Evolutionary conservation across 108 stramenopile species (phyloP).

Genomic region (Pseudonitzschia multistriata): DNA sequence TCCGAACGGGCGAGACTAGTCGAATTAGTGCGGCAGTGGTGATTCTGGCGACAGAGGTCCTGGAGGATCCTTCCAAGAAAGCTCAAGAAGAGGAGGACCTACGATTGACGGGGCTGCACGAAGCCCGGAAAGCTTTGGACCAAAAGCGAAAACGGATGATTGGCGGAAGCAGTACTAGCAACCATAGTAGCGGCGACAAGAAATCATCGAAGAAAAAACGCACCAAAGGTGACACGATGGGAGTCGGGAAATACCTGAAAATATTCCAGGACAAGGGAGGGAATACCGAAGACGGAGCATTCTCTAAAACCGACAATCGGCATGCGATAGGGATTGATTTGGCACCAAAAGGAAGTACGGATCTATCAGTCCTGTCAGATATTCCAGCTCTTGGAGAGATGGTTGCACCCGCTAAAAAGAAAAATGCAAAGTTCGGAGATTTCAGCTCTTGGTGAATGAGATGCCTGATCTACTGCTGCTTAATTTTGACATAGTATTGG

Average conservation of each 20-base stretch:
- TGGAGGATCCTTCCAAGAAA: constrained; percentile 72
- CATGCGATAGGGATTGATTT: too few species aligned
- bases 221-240: background rate
- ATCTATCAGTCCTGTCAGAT: background rate
- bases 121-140: constrained; percentile 18
- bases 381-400: background rate
- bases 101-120: constrained; percentile 48
- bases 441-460: constrained; percentile 70
- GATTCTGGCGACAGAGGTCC: constrained; percentile 53
- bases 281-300: constrained; percentile 2
- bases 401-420: background rate
- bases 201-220: background rate
- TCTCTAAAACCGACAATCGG: too few species aligned
- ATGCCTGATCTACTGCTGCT: too few species aligned
- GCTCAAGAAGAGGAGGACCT: constrained; percentile 58
- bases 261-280: constrained; percentile 29
- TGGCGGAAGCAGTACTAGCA: background rate
- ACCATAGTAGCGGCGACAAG: background rate
- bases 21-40: constrained; percentile 39
- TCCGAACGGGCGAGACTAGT: background rate
- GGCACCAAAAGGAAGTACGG: too few species aligned
- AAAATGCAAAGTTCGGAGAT: constrained; percentile 61
- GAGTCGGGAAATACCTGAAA: constrained; percentile 19
- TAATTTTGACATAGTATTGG: too few species aligned
- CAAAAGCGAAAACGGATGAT: constrained; percentile 17